Conservation (phyloP, 805 yeast genomes). For the Saturnispora silvae region DNA sequence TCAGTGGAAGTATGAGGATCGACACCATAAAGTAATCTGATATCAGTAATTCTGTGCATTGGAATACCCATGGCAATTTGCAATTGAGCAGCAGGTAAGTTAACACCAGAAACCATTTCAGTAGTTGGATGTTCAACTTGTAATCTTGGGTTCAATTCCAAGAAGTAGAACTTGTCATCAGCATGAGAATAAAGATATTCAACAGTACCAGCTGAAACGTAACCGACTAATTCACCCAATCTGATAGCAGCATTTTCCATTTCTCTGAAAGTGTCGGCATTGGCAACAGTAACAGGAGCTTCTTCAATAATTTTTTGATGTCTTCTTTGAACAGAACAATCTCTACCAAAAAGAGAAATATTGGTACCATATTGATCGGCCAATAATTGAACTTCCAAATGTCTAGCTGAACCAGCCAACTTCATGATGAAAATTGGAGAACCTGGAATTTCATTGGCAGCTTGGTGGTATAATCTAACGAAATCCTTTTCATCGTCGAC, state of each 20-base stretch:
- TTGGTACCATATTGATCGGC: conserved; percentile 99
- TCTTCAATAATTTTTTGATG: conserved; percentile 98
- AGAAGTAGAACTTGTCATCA: conserved; percentile 90
- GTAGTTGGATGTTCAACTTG: conserved; percentile 99
- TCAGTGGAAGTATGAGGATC: conserved; percentile 89
- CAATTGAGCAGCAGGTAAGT: conserved; percentile 95
- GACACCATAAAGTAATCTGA: conserved; percentile 85
- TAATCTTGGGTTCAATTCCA: conserved; percentile 95
- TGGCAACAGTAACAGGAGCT: conserved; percentile 96
- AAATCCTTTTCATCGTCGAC: conserved; percentile 81
- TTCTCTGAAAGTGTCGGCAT: conserved; percentile 66
- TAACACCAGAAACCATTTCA: conserved; percentile 98
- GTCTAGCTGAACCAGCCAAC: conserved; percentile 95
- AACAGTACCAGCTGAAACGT: conserved; percentile 98
- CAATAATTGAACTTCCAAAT: conserved; percentile 91
- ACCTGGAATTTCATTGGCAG: conserved; percentile 96
- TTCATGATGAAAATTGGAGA: conserved; percentile 98
- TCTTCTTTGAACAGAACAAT: conserved; percentile 98
- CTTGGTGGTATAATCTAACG: conserved; percentile 71
- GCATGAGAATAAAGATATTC: conserved; percentile 92
- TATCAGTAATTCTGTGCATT: conserved; percentile 87
- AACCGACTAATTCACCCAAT: conserved; percentile 92
- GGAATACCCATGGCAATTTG: conserved; percentile 99
- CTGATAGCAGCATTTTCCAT: conserved; percentile 98
- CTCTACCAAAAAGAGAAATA: conserved; percentile 95